Conservation (phyloP, 306 rosid genomes). For the Albizia julibrissin region DNA sequence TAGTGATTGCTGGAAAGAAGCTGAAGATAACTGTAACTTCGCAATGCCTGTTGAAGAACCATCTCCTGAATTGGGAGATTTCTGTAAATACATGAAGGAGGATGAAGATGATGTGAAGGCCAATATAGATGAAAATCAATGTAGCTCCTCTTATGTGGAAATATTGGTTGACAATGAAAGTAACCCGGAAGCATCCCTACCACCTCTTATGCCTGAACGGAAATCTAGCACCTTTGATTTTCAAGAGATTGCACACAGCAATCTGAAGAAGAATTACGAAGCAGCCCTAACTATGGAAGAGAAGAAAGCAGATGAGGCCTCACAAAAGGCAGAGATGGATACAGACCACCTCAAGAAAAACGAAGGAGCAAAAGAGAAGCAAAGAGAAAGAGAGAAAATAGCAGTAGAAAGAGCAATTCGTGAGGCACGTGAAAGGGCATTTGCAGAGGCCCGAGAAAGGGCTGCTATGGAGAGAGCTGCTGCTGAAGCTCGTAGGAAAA, state of each 20-base stretch:
- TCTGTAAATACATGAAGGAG: constrained; percentile 36
- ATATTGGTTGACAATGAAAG: constrained; percentile 29
- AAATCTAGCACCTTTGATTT: constrained; percentile 33
- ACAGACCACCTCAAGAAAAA: constrained; percentile 51
- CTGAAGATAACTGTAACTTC: constrained; percentile 39
- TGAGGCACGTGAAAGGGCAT: constrained; percentile 95
- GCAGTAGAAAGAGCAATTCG: constrained; percentile 87
- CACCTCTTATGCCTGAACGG: constrained; percentile 45
- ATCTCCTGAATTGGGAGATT: constrained; percentile 39
- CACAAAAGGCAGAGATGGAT: constrained; percentile 52
- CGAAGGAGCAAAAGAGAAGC: constrained; percentile 65
- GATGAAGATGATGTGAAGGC: constrained; percentile 42
- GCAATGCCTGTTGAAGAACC: constrained; percentile 47
- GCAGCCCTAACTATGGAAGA: constrained; percentile 39
- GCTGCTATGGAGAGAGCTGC: constrained; percentile 68
- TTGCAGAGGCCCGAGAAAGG: constrained; percentile 83
- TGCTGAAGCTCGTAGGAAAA: constrained; percentile 69
- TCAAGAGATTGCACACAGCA: constrained; percentile 36
- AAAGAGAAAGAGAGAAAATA: constrained; percentile 71
- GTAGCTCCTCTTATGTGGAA: constrained; percentile 46
- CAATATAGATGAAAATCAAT: constrained; percentile 44
- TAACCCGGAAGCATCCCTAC: constrained; percentile 32
- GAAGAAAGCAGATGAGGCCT: constrained; percentile 40
- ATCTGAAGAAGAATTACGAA: constrained; percentile 38
- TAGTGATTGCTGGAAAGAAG: constrained; percentile 38